Evolutionary conservation across 805 yeast species (phyloP).

Genomic region (Cyberlindnera mycetangii): DNA sequence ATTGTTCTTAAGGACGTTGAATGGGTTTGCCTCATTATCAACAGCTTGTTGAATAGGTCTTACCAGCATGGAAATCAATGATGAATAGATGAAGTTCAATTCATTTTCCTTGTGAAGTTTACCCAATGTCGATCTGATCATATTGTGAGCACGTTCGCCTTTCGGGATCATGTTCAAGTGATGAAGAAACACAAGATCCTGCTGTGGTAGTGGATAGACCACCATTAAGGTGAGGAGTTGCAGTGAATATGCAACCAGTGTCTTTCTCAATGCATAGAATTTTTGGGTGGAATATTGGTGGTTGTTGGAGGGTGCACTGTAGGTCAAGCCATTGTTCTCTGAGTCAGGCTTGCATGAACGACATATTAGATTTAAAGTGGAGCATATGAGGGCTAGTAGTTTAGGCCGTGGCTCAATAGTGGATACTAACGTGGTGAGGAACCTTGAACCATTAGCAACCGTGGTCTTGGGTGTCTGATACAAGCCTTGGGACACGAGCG

Average conservation of each 20-base stretch:
- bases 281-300: conserved; percentile 26
- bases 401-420: conserved; percentile 44
- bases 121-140: conserved; percentile 49
- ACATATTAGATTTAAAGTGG: conserved; percentile 63
- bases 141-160: conserved; percentile 39
- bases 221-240: conserved; percentile 62
- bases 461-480: conserved; percentile 45
- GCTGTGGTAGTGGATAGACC: conserved; percentile 61
- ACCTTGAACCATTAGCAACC: conserved; percentile 55
- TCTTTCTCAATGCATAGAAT: conserved; percentile 37
- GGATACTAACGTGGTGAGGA: conserved; percentile 52
- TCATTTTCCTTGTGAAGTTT: conserved; percentile 55
- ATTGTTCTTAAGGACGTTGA: conserved; percentile 27
- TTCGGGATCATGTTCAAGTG: conserved; percentile 30
- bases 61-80: conserved; percentile 46
- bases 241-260: conserved; percentile 51
- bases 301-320: conserved; percentile 26
- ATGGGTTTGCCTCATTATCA: conserved; percentile 37
- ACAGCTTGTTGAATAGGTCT: conserved; percentile 40
- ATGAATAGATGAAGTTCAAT: conserved; percentile 43
- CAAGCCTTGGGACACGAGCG: conserved; percentile 59
- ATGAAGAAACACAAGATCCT: conserved; percentile 35
- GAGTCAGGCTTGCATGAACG: conserved; percentile 42
- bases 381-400: conserved; percentile 54
- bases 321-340: conserved; percentile 44